Conservation (phyloP, 2,329 filamentous ascomycete genomes). For the Nannizziopsis arthrosporioides region DNA sequence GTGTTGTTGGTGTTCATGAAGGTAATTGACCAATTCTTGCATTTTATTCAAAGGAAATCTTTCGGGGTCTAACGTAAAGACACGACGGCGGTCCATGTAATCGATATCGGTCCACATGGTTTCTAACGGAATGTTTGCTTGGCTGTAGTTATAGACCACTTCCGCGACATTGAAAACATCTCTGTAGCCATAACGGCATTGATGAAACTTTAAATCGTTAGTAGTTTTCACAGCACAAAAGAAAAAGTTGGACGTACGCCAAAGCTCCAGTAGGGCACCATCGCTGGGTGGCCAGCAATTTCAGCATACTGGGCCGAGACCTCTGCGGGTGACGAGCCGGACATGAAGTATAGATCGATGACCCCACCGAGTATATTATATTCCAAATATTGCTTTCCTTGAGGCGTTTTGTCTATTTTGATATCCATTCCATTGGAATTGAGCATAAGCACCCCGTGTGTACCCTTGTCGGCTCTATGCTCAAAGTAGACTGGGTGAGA, state of each 20-base stretch:
- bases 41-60: slow-evolving; percentile 50
- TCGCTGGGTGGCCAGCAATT: slow-evolving; percentile 41
- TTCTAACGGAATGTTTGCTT: slow-evolving; percentile 24
- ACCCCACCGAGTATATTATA: slow-evolving; percentile 65
- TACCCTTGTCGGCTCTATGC: slow-evolving; percentile 44
- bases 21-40: slow-evolving; percentile 49
- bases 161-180: slow-evolving; percentile 28
- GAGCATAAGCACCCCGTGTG: slow-evolving; percentile 51
- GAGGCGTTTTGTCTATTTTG: slow-evolving; percentile 46
- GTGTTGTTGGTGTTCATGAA: slow-evolving; percentile 51
- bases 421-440: slow-evolving; percentile 62
- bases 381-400: slow-evolving; percentile 55
- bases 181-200: slow-evolving; percentile 50
- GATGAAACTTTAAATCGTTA: slow-evolving; percentile 30
- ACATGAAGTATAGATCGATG: slow-evolving; percentile 54
- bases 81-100: slow-evolving; percentile 21
- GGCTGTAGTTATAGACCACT: slow-evolving; percentile 26
- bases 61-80: slow-evolving; percentile 30
- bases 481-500: slow-evolving; percentile 59
- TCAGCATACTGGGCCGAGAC: slow-evolving; percentile 46
- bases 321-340: slow-evolving; percentile 43
- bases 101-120: slow-evolving; percentile 29
- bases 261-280: slow-evolving; percentile 51
- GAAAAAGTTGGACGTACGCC: slow-evolving; percentile 29
- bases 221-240: not conserved